Conservation (phyloP, 2,329 filamentous ascomycete genomes). For the Trichoderma gracile region DNA sequence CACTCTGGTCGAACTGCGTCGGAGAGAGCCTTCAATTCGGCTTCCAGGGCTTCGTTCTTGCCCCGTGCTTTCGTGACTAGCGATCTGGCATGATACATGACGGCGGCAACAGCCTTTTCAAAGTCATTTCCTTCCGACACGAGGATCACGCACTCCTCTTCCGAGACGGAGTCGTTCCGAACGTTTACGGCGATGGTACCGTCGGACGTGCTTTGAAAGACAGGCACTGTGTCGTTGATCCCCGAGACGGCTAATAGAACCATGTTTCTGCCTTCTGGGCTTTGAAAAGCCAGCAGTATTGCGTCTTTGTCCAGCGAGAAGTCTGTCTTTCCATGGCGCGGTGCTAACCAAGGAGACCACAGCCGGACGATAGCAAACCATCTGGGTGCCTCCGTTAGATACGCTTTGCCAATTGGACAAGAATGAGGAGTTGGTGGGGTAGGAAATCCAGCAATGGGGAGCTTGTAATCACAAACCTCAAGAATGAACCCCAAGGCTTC, state of each 20-base stretch:
- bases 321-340: conserved; percentile 71
- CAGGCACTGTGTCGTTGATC: conserved; percentile 66
- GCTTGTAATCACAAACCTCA: conserved; percentile 46
- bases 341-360: conserved; percentile 83
- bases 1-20: conserved; percentile 61
- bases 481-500: conserved; percentile 57
- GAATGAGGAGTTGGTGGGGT: not conserved
- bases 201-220: conserved; percentile 64
- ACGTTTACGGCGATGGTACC: conserved; percentile 69
- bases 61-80: conserved; percentile 44
- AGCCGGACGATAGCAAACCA: conserved; percentile 82
- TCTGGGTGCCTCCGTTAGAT: conserved; percentile 39
- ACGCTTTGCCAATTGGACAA: too few relatives aligned
- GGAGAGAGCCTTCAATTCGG: conserved; percentile 49
- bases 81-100: conserved; percentile 83
- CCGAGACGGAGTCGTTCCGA: conserved; percentile 64
- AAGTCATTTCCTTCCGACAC: conserved; percentile 71
- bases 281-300: conserved; percentile 75
- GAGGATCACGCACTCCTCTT: conserved; percentile 62
- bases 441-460: not conserved
- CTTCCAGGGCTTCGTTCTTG: conserved; percentile 44
- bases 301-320: conserved; percentile 76
- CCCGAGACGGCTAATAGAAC: conserved; percentile 79
- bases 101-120: conserved; percentile 73
- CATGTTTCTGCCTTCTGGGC: conserved; percentile 68